Evolutionary conservation across 345 rosid genomes (phyloP).

Genomic region (Eucalyptus microcorys): DNA sequence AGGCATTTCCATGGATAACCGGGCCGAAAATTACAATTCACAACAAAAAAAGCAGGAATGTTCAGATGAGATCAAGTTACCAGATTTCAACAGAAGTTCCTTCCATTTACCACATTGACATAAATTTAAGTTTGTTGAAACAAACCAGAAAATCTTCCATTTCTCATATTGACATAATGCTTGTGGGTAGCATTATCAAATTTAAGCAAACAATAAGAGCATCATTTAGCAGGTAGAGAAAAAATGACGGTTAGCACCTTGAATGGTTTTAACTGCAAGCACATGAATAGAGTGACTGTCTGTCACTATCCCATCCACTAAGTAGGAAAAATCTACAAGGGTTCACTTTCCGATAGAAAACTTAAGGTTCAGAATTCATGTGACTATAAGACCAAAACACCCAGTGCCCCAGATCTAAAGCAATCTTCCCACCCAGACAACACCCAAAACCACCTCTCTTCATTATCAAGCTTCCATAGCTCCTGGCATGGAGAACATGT

Average conservation of each 20-base stretch:
- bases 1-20: background rate
- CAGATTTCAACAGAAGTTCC: background rate
- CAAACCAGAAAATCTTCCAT: background rate
- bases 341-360: constrained; percentile 20
- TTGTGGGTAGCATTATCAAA: background rate
- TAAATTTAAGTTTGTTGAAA: background rate
- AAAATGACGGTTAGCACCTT: constrained; percentile 1
- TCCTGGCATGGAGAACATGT: constrained; percentile 3
- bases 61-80: background rate
- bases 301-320: constrained; percentile 2
- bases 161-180: background rate
- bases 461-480: constrained; percentile 7
- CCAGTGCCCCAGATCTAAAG: background rate
- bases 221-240: background rate
- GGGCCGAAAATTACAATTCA: background rate
- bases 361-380: constrained; percentile 25
- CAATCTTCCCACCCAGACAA: constrained; percentile 12
- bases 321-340: background rate
- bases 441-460: constrained; percentile 3
- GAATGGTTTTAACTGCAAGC: constrained; percentile 22
- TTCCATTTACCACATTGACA: background rate
- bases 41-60: background rate
- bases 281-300: constrained; percentile 27
- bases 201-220: background rate
- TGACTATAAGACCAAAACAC: constrained; percentile 1